Evolutionary conservation across 1,284 basidiomycete genomes (phyloP).

Genomic region (Apiotrichum brassicae): DNA sequence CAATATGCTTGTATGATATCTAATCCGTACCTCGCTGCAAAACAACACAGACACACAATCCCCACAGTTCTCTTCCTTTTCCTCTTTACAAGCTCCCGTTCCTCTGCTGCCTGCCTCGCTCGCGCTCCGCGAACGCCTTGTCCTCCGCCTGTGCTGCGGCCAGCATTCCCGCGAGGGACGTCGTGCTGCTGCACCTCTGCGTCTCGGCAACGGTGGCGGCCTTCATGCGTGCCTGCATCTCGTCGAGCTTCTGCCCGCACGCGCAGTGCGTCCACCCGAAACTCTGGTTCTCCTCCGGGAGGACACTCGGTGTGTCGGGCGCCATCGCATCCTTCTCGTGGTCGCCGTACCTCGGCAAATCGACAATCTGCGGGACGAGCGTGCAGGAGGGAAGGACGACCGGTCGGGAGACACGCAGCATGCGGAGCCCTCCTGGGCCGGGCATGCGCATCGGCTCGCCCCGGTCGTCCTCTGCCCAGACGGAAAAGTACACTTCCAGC

Average conservation of each 20-base stretch:
- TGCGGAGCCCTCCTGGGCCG: slow-evolving; percentile 25
- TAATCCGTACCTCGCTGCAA: too few relatives aligned
- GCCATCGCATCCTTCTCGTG: slow-evolving; percentile 2
- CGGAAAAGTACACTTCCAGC: slow-evolving; percentile 32
- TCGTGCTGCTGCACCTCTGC: not conserved
- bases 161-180: not conserved
- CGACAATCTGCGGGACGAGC: slow-evolving; percentile 11
- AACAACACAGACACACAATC: too few relatives aligned
- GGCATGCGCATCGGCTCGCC: slow-evolving; percentile 10
- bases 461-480: slow-evolving; percentile 24
- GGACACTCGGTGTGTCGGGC: not conserved
- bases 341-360: slow-evolving; percentile 13
- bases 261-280: slow-evolving; percentile 24
- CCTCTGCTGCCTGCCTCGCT: not conserved
- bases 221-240: slow-evolving; percentile 27
- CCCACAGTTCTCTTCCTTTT: too few relatives aligned
- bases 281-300: not conserved
- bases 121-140: slow-evolving; percentile 2
- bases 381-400: slow-evolving; percentile 25
- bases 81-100: not conserved
- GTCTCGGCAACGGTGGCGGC: slow-evolving; percentile 1
- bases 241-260: slow-evolving; percentile 28
- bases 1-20: too few relatives aligned
- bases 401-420: slow-evolving; percentile 25
- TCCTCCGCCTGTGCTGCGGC: slow-evolving; percentile 4